Evolutionary conservation across 2,329 filamentous ascomycete species (phyloP), one percentile per base, ranked within the genome.

Genomic region (Colletotrichum sp.): DNA sequence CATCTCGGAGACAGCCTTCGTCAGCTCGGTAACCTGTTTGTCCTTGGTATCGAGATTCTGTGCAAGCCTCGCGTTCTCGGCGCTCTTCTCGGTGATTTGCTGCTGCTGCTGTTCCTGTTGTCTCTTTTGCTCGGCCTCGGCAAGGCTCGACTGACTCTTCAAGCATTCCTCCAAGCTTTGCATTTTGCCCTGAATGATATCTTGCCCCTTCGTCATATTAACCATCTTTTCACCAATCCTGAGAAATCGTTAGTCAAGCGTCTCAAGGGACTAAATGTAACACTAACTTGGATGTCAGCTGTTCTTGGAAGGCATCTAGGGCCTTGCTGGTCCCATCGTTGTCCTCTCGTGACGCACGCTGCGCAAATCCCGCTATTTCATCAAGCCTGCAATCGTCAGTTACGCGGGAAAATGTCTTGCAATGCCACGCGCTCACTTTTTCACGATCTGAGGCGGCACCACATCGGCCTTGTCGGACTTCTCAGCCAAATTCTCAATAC

Each of bases 11-110:
- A 76, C 71, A 15, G 64, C 30, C 16, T 65, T 52, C 9, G 28
- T 49, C 26, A 65, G 34, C n/a, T 32, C 12, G 5, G 21, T 32
- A 3, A 62, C 15, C n/a, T 74, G 70, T 5, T 6, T 24, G 21
- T 74, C 49, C 44, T 65, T 76, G 5, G 65, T 28, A 3, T 69
- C 28, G 4, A 76, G 64, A 28, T 32, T 24, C 13, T 77, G 62
- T 52, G 49, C 30, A 71, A 78, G 34, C 67, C 52, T 49, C 24
- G 68, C 15, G 39, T 16, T 67, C 63, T 60, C 39, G 4, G 68
- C 55, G 13, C 63, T 75, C 26, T 71, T 78, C 34, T 76, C 66
- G 8, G 77, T 74, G 12, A 78, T 68, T 15, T 39, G 44, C 44
- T 60, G 44, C 18, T 73, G 57, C 15, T 63, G 30, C 34, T 68